Conservation (phyloP, 1,139 yeast species). For the Chernovozyma aurita region DNA sequence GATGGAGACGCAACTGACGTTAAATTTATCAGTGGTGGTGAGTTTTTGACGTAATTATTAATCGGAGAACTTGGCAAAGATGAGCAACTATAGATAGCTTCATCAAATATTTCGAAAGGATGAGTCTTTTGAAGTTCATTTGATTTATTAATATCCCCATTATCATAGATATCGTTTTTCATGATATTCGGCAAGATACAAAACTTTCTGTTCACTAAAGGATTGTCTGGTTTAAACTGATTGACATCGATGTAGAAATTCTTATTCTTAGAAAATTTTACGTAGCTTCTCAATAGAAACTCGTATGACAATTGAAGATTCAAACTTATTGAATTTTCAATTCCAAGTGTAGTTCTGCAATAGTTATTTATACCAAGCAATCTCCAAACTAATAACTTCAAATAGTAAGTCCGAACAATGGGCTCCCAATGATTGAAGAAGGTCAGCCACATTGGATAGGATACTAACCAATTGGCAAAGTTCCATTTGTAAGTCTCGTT, state of each 20-base stretch:
- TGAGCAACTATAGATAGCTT: slow-evolving; percentile 61
- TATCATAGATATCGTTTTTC: slow-evolving; percentile 23
- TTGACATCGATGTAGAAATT: not conserved
- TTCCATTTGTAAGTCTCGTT: slow-evolving; percentile 40
- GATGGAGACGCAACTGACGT: not conserved
- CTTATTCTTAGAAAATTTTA: not conserved
- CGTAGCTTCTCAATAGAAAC: slow-evolving; percentile 1
- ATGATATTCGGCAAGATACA: slow-evolving; percentile 36
- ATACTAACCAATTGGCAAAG: slow-evolving; percentile 53
- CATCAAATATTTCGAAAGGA: slow-evolving; percentile 74
- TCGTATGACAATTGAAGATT: slow-evolving; percentile 10
- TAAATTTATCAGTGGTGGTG: not conserved
- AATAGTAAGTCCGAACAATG: slow-evolving; percentile 63
- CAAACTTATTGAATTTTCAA: slow-evolving; percentile 9
- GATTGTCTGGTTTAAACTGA: slow-evolving; percentile 43
- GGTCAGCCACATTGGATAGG: slow-evolving; percentile 44
- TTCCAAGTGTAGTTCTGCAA: not conserved
- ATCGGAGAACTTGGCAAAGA: slow-evolving; percentile 23
- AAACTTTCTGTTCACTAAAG: slow-evolving; percentile 48
- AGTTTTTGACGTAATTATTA: slow-evolving; percentile 4
- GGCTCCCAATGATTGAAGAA: slow-evolving; percentile 81
- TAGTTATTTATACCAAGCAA: slow-evolving; percentile 46
- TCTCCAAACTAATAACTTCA: slow-evolving; percentile 67
- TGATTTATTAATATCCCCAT: slow-evolving; percentile 12
- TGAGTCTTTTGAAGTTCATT: slow-evolving; percentile 46